Evolutionary conservation across 176 grass and related monocot species (phyloP), one percentile per base, ranked within the genome.

Genomic region (Hordeum marinum): DNA sequence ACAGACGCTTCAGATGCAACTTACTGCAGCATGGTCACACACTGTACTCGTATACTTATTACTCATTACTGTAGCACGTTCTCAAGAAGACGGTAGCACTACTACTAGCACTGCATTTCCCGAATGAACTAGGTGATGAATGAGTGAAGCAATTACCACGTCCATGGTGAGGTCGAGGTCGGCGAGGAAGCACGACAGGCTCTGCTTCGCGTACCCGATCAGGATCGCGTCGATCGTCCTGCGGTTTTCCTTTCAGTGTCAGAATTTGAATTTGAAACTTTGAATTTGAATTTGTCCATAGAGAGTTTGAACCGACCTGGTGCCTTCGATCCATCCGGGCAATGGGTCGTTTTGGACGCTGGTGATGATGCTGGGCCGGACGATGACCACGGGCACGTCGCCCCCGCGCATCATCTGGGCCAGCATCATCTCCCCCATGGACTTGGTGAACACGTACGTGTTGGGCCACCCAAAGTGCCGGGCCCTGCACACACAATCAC

Each of bases 381-480:
- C 57, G 40, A 98, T 95, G 8, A 93, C 89, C 4, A 69, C 82
- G 0, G 89, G 82, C 27, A 90, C 20, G 6, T 83, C 70, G 32
- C 64, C 90, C 11, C 78, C 68, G 0, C 77, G 37, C 59, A 80
- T 61, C 75, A 77, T 72, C 57, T 63, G 42, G 42, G 24, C 87
- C 68, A 94, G 85, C 72, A 84, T 36, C 92, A 98, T 98, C 86
- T 98, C 95, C 15, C 90, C 92, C 80, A 98, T 79, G 63, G 95
- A 93, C 84, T 98, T 98, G 80, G 76, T 98, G 89, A 90, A 94
- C n/a, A 98, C 92, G 68, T 98, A 98, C 24, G 95, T 98, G 72
- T 98, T 98, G 48, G 95, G 90, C 95, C 95, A 98, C 3, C 95
- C 95, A 31, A 86, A 98, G 61, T 90, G 78, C 8, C 88, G 77